These are phyloP conservation scores for Willaertia magna DNA, from an alignment of 208 protist species.

Conservation along the genomic window DNA sequence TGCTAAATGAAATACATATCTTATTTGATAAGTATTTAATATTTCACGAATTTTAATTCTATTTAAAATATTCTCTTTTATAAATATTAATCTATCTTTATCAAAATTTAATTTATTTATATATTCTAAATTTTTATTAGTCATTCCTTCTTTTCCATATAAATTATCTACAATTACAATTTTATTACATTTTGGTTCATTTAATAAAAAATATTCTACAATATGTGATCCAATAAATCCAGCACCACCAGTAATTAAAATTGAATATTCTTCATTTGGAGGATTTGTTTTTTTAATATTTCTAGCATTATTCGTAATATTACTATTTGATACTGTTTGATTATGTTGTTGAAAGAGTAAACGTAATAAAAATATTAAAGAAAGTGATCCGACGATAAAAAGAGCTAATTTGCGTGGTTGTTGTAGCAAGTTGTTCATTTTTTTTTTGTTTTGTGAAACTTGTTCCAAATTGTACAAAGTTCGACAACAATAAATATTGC, in stretches of 20 bases:
- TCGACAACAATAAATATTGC: no score
- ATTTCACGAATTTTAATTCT: not conserved
- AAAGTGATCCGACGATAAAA: no score
- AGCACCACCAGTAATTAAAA: constrained; percentile 9
- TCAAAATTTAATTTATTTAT: not conserved
- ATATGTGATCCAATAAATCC: constrained; percentile 21
- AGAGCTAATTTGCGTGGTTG: no score
- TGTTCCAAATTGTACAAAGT: no score
- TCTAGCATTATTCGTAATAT: no score
- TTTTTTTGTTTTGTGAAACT: no score
- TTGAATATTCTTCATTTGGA: not conserved
- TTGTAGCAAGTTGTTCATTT: no score
- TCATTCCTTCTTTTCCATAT: not conserved
- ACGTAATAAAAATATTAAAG: no score
- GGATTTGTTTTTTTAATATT: not conserved
- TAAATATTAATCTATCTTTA: not conserved
- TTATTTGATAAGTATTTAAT: not conserved
- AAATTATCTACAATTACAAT: constrained; percentile 15
- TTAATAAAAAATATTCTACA: not conserved
- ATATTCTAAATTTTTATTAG: not conserved
- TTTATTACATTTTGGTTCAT: not conserved
- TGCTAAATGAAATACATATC: constrained; percentile 22
- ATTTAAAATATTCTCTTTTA: not conserved
- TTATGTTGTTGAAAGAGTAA: no score
- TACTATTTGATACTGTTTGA: no score